These are phyloP conservation scores for Aspergillus versicolor DNA, from an alignment of 2,329 filamentous ascomycete genomes.

Conservation along the genomic window DNA sequence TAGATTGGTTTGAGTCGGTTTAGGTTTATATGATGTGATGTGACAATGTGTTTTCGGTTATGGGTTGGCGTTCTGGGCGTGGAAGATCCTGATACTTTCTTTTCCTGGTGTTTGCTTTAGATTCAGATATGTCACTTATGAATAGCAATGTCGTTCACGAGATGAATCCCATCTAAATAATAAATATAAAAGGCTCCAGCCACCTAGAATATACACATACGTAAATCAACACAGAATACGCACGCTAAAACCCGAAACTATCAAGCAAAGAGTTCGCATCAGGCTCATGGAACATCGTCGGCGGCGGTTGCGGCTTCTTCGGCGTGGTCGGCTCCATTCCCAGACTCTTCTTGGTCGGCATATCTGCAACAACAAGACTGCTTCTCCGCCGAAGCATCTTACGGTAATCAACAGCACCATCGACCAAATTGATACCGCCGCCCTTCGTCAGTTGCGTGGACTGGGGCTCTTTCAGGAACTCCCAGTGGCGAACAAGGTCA, in stretches of 20 bases:
- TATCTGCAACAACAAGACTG: slow-evolving; percentile 77
- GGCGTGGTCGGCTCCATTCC: slow-evolving; percentile 37
- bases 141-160: not conserved
- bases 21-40: not conserved
- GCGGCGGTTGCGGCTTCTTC: slow-evolving; percentile 55
- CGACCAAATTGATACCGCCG: slow-evolving; percentile 23
- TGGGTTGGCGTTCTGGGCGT: too few species aligned
- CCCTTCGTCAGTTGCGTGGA: slow-evolving; percentile 39
- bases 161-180: not conserved
- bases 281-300: slow-evolving; percentile 88
- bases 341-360: slow-evolving; percentile 44
- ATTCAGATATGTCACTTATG: not conserved
- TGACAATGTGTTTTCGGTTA: too few species aligned
- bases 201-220: not conserved
- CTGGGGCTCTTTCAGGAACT: slow-evolving; percentile 34
- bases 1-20: not conserved
- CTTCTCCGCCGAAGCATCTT: slow-evolving; percentile 69
- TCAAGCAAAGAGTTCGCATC: slow-evolving; percentile 84
- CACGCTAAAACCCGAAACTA: slow-evolving; percentile 77
- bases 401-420: slow-evolving; percentile 57
- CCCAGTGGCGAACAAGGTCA: slow-evolving; percentile 65
- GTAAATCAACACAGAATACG: not conserved
- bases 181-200: not conserved
- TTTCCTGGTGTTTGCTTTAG: not conserved
- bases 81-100: too few species aligned